Evolutionary conservation across 2,329 filamentous ascomycete species (phyloP), one percentile per base, ranked within the genome.

Genomic region (Aureobasidium vineae): DNA sequence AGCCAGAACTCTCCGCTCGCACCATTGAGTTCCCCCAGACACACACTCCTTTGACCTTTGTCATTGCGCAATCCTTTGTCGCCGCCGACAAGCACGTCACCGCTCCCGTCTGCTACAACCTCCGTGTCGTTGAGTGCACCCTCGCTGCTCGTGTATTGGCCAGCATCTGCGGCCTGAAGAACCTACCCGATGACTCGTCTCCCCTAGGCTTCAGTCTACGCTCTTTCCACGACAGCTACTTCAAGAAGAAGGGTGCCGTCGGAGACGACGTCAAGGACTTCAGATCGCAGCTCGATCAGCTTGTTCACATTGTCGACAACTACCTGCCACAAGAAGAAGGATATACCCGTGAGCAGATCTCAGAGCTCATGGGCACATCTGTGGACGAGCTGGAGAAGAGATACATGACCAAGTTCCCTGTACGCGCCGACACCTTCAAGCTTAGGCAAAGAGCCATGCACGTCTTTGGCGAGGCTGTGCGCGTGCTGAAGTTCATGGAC

Each of bases 21-120:
- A 89, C 93, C 53, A 88, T 98, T 68, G 85, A 88, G 47, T 92
- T 99, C 76, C 94, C 94, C 16, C 84, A 87, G 66, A 91, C 92
- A 5, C 83, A 87, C 53, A 91, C 92, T 1, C 91, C 96, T 71
- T 84, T 97, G 65, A 92, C 88, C 71, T 98, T 99, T 78, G 84
- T 99, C 70, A 92, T 97, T 70, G 94, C 93, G 8, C 95, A 99
- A 77, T 96, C 90, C 68, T 97, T 97, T 76, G 90, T 99, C 68
- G 89, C 90, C 19, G 91, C 94, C 5, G 93, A 98, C 82, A 99
- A 99, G 80, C 91, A 95, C 74, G 90, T 94, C 69, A 97, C 94
- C 1, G 95, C 90, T 0, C 94, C 94, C 0, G 88, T 96, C 70
- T 92, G 94, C 83, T 99, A 98, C 83, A 99, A 99, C 77, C 85